Percentiles rank a stretch among this genome's conserved stretches.
phyloP scores from a whole-genome alignment of 2,329 filamentous ascomycete species.

The Akanthomyces dipterigenus region DNA sequence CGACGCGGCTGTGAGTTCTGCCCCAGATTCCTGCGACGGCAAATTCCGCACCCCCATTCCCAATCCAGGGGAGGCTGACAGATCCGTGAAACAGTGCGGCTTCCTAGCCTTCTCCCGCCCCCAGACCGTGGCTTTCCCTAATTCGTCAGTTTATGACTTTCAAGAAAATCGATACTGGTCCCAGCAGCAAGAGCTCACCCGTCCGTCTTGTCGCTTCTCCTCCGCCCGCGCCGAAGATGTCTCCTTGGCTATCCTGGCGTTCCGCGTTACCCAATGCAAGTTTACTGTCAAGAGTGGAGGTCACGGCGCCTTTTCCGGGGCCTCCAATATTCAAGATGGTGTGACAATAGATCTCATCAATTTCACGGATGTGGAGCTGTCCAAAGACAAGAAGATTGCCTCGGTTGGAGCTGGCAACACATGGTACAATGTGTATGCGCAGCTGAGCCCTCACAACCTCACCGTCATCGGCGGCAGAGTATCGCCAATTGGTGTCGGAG shows the following conservation, averaged over 20 bases:
- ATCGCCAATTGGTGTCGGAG: conserved; percentile 19
- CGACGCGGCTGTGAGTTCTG: conserved; percentile 8
- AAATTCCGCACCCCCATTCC: background rate
- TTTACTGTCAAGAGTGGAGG: conserved; percentile 29
- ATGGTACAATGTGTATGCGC: conserved; percentile 18
- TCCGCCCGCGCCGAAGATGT: conserved; percentile 21
- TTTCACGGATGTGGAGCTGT: conserved; percentile 19
- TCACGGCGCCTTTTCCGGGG: conserved; percentile 24
- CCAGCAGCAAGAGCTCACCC: conserved; percentile 17
- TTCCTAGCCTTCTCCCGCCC: conserved; percentile 17
- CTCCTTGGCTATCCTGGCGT: conserved; percentile 20
- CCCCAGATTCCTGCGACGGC: background rate
- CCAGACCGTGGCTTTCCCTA: conserved; percentile 14
- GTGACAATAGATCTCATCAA: conserved; percentile 22
- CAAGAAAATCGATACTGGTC: conserved; percentile 20
- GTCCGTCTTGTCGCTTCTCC: conserved; percentile 20
- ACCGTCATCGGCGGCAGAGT: conserved; percentile 20
- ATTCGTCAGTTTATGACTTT: conserved; percentile 14
- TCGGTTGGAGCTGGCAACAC: conserved; percentile 17
- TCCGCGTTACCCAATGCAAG: conserved; percentile 21
- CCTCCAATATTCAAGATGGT: conserved; percentile 22
- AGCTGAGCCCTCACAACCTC: conserved; percentile 15
- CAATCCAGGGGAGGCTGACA: background rate
- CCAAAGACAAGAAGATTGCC: conserved; percentile 12
- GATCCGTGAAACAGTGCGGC: conserved; percentile 14